A percentile compares a stretch with the other conserved stretches of the same genome.
These are phyloP conservation scores for Sarocladium oryzae DNA, from an alignment of 2,329 filamentous ascomycete species.

Conservation along the genomic window DNA sequence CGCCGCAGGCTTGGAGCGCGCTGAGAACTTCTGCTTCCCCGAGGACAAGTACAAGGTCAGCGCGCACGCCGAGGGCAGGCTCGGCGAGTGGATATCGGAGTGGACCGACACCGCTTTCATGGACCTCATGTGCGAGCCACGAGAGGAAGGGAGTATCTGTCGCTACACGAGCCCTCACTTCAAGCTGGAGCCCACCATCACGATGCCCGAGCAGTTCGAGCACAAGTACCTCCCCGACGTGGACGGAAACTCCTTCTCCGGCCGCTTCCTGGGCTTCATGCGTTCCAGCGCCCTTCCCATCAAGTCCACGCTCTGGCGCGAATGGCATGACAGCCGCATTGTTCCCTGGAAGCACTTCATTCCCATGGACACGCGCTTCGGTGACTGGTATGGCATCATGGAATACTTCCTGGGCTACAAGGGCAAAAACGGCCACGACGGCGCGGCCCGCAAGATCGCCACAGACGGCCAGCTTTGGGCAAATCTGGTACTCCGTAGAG, in stretches of 20 bases:
- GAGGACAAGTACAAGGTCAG: slow-evolving; percentile 38
- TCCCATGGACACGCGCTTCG: slow-evolving; percentile 68
- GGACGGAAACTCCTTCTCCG: slow-evolving; percentile 67
- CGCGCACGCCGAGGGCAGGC: slow-evolving; percentile 35
- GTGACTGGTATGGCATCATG: slow-evolving; percentile 66
- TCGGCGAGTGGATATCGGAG: slow-evolving; percentile 42
- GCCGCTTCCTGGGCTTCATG: slow-evolving; percentile 63
- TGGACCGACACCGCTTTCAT: slow-evolving; percentile 48
- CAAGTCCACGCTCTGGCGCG: slow-evolving; percentile 70
- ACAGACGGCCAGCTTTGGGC: slow-evolving; percentile 62
- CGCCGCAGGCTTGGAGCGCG: slow-evolving; percentile 34
- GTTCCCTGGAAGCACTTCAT: slow-evolving; percentile 77
- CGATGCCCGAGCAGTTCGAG: slow-evolving; percentile 47
- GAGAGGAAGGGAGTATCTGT: slow-evolving; percentile 32
- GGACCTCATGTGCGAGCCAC: slow-evolving; percentile 44
- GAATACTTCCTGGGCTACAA: slow-evolving; percentile 65
- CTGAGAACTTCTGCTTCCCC: slow-evolving; percentile 50
- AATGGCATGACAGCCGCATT: slow-evolving; percentile 74
- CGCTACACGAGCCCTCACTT: slow-evolving; percentile 44
- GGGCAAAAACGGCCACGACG: slow-evolving; percentile 43
- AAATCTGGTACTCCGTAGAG: slow-evolving; percentile 57
- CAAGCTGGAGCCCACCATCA: slow-evolving; percentile 29
- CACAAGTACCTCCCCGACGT: slow-evolving; percentile 70
- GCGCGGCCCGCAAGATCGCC: slow-evolving; percentile 57
- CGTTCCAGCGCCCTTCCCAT: slow-evolving; percentile 63